Percentiles rank a stretch among this genome's conserved stretches.
phyloP scores from a whole-genome alignment of 163 green algal species.

The Picocystis sp. region DNA sequence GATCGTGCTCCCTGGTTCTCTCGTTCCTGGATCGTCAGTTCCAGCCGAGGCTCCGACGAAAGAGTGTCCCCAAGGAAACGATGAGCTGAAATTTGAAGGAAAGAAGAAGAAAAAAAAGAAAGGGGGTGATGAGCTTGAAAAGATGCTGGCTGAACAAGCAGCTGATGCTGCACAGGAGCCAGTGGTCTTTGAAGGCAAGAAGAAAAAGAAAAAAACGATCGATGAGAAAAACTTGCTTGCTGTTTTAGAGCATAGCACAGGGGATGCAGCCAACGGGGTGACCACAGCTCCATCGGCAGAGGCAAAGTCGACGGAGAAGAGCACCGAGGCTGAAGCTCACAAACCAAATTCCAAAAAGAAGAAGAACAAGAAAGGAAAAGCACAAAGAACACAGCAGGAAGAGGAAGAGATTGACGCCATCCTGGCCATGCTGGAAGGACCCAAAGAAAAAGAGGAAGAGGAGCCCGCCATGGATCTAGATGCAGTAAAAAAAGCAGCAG shows the following conservation, averaged over 20 bases:
- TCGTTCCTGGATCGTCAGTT: no score
- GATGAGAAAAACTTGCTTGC: no score
- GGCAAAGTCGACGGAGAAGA: no score
- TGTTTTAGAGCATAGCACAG: no score
- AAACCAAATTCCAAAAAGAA: constrained; percentile 12
- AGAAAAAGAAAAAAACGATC: constrained; percentile 3
- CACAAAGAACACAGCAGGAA: constrained; percentile 10
- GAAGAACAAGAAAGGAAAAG: constrained; percentile 54
- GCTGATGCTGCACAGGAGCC: not conserved
- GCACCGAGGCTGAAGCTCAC: constrained; percentile 3
- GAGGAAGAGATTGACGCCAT: constrained; percentile 23
- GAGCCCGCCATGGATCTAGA: not conserved
- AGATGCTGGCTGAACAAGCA: constrained; percentile 8
- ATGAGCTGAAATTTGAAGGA: constrained; percentile 27
- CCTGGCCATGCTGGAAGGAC: constrained; percentile 16
- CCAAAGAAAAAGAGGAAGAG: constrained; percentile 11
- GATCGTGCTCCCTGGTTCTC: no score
- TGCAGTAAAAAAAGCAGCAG: constrained; percentile 2
- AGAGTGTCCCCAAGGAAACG: no score
- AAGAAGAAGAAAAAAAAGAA: constrained; percentile 49
- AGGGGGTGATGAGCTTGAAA: constrained; percentile 4
- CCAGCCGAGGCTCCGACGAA: no score
- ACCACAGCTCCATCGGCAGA: no score
- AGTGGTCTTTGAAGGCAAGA: not conserved
- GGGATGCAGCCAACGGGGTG: no score